A percentile compares a stretch with the other conserved stretches of the same genome.
phyloP scores from a whole-genome alignment of 2,329 filamentous ascomycete species.

The Xylariales sp. region DNA sequence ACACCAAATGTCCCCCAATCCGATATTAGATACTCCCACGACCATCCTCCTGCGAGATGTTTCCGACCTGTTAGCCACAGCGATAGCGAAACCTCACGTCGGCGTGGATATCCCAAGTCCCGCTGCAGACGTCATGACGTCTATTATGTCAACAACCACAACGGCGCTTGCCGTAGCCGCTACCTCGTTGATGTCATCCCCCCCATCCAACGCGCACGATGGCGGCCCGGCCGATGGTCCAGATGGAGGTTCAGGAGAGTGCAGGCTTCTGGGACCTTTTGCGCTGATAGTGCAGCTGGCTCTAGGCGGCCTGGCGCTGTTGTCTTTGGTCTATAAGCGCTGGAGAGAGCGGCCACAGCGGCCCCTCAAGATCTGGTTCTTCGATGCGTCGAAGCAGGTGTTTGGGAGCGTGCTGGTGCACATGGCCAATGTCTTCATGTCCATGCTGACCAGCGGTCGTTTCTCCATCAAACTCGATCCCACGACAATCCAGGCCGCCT shows the following conservation, averaged over 20 bases:
- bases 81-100: constrained; percentile 15
- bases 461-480: constrained; percentile 63
- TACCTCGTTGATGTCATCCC: constrained; percentile 11
- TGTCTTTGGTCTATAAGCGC: constrained; percentile 88
- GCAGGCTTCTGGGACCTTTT: constrained; percentile 83
- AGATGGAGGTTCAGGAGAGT: constrained; percentile 64
- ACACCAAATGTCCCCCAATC: constrained; percentile 17
- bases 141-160: constrained; percentile 17
- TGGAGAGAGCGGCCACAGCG: constrained; percentile 89
- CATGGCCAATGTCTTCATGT: constrained; percentile 91
- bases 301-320: constrained; percentile 75
- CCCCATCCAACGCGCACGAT: background rate
- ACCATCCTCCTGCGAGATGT: constrained; percentile 12
- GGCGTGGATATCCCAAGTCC: constrained; percentile 15
- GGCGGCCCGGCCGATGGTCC: constrained; percentile 18
- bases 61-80: constrained; percentile 12
- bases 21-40: constrained; percentile 10
- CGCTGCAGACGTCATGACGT: constrained; percentile 13
- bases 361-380: constrained; percentile 94
- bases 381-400: constrained; percentile 96
- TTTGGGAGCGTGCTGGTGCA: constrained; percentile 90
- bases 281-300: constrained; percentile 86
- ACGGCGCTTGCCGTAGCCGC: constrained; percentile 18
- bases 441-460: constrained; percentile 85
- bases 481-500: constrained; percentile 27